Evolutionary conservation across 192 early-diverging fungal species (phyloP).

Genomic region (Thamnidium elegans): DNA sequence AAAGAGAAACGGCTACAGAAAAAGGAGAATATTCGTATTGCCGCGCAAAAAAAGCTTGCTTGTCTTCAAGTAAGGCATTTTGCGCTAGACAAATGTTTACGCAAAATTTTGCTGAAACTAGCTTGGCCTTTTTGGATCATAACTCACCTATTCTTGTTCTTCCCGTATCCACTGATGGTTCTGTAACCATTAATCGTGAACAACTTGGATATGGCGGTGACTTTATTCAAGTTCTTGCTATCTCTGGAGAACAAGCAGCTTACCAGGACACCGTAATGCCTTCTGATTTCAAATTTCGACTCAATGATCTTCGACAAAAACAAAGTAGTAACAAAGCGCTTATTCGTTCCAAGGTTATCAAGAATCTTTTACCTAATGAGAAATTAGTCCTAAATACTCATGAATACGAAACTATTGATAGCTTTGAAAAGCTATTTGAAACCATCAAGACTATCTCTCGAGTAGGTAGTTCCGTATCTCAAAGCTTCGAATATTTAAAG

Average conservation of each 20-base stretch:
- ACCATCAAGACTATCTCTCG: not conserved
- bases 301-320: constrained; percentile 14
- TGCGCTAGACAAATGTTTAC: not conserved
- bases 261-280: constrained; percentile 7
- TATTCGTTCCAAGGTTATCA: constrained; percentile 16
- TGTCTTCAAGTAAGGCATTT: not conserved
- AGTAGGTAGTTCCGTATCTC: not conserved
- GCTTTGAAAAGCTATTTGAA: constrained; percentile 22
- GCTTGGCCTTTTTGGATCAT: constrained; percentile 1
- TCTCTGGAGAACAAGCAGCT: constrained; percentile 25
- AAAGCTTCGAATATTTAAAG: constrained; percentile 31
- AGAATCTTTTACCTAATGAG: constrained; percentile 6
- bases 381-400: constrained; percentile 1
- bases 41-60: too few relatives aligned
- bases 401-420: constrained; percentile 24
- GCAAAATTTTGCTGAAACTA: not conserved
- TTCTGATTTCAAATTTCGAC: not conserved
- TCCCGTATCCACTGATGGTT: not conserved
- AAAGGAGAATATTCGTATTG: too few relatives aligned
- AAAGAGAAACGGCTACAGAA: too few relatives aligned
- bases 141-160: not conserved
- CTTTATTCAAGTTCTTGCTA: constrained; percentile 19
- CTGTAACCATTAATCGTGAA: constrained; percentile 11
- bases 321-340: not conserved
- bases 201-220: constrained; percentile 22